A percentile compares a stretch with the other conserved stretches of the same genome.
These are phyloP conservation scores for Sequoiadendron giganteum DNA, from an alignment of 75 land plant species.

Conservation along the genomic window DNA sequence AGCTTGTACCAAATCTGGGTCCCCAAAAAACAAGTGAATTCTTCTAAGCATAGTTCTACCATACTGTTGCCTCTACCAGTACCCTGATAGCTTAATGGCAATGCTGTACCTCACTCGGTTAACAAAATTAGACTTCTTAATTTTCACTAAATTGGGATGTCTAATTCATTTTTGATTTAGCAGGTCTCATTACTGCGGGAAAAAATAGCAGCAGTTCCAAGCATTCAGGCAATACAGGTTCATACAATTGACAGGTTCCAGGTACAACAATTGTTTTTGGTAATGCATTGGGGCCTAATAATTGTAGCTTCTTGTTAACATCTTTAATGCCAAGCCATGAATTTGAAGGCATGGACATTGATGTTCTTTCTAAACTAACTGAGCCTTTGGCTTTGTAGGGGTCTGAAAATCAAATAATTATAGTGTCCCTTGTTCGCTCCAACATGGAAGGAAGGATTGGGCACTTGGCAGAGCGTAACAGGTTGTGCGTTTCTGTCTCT, in stretches of 20 bases:
- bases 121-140: background rate
- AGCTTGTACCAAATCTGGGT: too few species aligned
- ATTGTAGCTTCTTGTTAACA: background rate
- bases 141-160: background rate
- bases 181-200: background rate
- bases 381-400: background rate
- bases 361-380: background rate
- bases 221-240: background rate
- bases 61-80: background rate
- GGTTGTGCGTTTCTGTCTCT: slow-evolving; percentile 13
- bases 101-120: background rate
- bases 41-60: too few species aligned
- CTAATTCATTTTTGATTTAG: background rate
- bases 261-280: background rate
- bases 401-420: background rate
- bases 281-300: background rate
- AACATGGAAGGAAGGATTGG: slow-evolving; percentile 14
- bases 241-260: background rate
- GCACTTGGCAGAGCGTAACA: slow-evolving; percentile 1
- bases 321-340: background rate
- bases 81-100: background rate
- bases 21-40: too few species aligned
- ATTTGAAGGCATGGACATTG: background rate
- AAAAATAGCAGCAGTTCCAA: background rate
- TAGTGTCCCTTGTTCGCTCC: slow-evolving; percentile 11